Conservation (phyloP, 108 stramenopile genomes). For the Bacterosira constricta region DNA sequence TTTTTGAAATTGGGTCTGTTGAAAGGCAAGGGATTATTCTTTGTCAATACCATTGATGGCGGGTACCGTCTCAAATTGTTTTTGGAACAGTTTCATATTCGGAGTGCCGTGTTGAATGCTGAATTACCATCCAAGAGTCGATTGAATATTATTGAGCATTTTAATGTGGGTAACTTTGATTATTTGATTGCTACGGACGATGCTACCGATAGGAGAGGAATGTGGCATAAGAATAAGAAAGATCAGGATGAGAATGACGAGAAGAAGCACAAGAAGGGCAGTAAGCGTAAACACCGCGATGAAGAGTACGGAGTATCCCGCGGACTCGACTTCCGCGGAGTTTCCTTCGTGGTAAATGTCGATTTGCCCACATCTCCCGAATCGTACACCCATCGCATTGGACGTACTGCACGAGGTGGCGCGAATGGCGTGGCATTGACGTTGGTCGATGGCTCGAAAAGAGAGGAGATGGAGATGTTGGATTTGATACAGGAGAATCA, state of each 20-base stretch:
- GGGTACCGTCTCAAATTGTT: slow-evolving; percentile 97
- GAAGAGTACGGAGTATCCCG: slow-evolving; percentile 92
- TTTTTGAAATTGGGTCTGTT: slow-evolving; percentile 92
- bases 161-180: slow-evolving; percentile 98
- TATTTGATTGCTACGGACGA: slow-evolving; percentile 97
- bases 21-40: slow-evolving; percentile 96
- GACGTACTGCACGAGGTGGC: slow-evolving; percentile 96
- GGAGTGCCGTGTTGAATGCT: slow-evolving; percentile 94
- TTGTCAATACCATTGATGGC: slow-evolving; percentile 92
- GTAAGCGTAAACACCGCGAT: slow-evolving; percentile 62
- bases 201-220: slow-evolving; percentile 62
- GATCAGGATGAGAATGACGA: slow-evolving; percentile 50
- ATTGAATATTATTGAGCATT: slow-evolving; percentile 95
- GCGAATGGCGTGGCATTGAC: slow-evolving; percentile 94
- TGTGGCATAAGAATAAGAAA: slow-evolving; percentile 42
- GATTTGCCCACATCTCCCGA: slow-evolving; percentile 90
- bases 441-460: slow-evolving; percentile 67
- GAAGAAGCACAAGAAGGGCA: slow-evolving; percentile 37
- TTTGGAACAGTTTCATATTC: slow-evolving; percentile 97
- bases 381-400: slow-evolving; percentile 98
- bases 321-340: slow-evolving; percentile 95
- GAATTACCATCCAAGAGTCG: slow-evolving; percentile 95
- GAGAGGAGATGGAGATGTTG: slow-evolving; percentile 61
- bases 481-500: slow-evolving; percentile 79
- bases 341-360: slow-evolving; percentile 96